Conservation (phyloP, 2,329 filamentous ascomycete species). For the Apiospora kogelbergensis region DNA sequence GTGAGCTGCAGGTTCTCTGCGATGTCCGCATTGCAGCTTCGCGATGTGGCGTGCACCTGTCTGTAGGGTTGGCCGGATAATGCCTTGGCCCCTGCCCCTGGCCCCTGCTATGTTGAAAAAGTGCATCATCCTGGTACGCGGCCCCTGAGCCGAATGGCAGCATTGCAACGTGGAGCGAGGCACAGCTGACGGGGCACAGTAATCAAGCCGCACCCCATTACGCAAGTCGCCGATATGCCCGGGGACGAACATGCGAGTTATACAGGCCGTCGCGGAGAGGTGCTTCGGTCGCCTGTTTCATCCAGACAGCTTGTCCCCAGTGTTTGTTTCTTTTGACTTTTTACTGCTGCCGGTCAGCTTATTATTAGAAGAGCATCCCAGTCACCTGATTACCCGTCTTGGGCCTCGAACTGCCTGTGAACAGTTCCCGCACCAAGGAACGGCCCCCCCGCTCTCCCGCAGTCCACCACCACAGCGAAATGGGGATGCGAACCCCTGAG, state of each 20-base stretch:
- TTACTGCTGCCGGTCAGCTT: background rate
- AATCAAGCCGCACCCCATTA: background rate
- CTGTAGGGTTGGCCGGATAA: background rate
- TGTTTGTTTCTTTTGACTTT: background rate
- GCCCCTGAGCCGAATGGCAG: background rate
- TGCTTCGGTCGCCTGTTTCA: background rate
- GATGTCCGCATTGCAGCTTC: background rate
- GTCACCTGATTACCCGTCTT: background rate
- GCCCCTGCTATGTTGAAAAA: background rate
- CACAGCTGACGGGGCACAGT: background rate
- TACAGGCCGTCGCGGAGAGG: background rate
- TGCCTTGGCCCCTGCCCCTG: background rate
- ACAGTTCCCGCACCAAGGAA: background rate
- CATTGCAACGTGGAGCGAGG: background rate
- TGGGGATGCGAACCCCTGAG: background rate
- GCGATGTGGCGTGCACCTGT: background rate
- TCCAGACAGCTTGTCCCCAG: background rate
- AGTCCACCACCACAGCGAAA: background rate
- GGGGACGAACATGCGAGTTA: background rate
- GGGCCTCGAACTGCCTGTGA: background rate
- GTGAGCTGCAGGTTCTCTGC: background rate
- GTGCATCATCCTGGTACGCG: background rate
- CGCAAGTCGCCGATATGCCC: background rate
- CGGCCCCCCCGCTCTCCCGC: background rate
- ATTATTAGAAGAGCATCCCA: background rate